These are phyloP conservation scores for Penicillium carneum DNA, from an alignment of 2,329 filamentous ascomycete species.

Conservation along the genomic window DNA sequence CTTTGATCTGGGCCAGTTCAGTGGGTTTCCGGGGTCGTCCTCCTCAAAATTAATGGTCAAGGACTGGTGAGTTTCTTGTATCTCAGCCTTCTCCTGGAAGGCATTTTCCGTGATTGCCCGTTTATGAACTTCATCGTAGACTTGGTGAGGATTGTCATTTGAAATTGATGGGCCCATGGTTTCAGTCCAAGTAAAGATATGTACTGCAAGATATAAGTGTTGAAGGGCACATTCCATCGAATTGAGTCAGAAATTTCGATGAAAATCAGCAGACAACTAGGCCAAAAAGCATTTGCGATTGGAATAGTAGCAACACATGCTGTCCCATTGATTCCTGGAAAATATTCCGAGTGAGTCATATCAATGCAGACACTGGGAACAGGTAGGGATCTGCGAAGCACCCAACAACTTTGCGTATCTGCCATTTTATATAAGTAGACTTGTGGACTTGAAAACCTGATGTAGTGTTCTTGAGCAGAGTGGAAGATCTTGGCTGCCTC, in stretches of 20 bases:
- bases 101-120: background rate
- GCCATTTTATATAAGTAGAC: background rate
- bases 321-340: background rate
- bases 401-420: background rate
- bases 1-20: slow-evolving; percentile 1
- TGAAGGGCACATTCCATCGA: background rate
- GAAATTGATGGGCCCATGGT: background rate
- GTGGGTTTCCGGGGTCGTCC: background rate
- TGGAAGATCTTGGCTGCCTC: background rate
- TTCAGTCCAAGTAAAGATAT: background rate
- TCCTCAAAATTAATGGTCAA: background rate
- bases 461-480: background rate
- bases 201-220: background rate
- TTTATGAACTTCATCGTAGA: background rate
- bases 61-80: background rate
- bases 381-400: background rate
- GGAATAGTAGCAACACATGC: background rate
- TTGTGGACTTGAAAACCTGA: background rate
- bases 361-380: background rate
- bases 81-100: background rate
- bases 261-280: background rate
- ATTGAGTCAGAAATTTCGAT: background rate
- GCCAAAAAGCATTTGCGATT: background rate
- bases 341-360: background rate
- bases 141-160: background rate